Percentiles rank a stretch among this genome's conserved stretches.
Evolutionary conservation across 2,329 filamentous ascomycete genomes (phyloP).

Genomic region (Calonectria pseudoreteaudii): DNA sequence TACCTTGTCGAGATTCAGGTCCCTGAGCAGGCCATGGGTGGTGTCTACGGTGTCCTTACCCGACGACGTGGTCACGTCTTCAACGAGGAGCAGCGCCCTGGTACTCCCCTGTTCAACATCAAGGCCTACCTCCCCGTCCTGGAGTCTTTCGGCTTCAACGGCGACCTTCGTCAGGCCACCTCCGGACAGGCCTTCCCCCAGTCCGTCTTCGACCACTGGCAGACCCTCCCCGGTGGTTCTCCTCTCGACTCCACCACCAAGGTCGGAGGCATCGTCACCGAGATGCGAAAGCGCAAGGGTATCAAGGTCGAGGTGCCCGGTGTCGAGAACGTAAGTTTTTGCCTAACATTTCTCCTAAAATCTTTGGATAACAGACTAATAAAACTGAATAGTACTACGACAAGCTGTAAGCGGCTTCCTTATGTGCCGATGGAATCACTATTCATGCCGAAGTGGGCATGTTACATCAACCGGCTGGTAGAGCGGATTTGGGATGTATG

Average conservation of each 20-base stretch:
- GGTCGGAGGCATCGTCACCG: conserved; percentile 84
- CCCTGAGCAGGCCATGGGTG: conserved; percentile 98
- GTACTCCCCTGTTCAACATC: conserved; percentile 99
- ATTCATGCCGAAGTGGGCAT: conserved; percentile 57
- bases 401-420: conserved; percentile 83
- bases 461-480: conserved; percentile 55
- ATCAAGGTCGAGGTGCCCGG: conserved; percentile 95
- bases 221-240: conserved; percentile 93
- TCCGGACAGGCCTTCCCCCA: conserved; percentile 99
- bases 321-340: conserved; percentile 88
- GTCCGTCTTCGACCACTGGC: conserved; percentile 99
- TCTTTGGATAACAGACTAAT: conserved; percentile 36
- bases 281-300: conserved; percentile 99
- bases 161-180: conserved; percentile 92
- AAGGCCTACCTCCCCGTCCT: conserved; percentile 97
- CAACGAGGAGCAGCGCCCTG: conserved; percentile 96
- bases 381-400: conserved; percentile 82
- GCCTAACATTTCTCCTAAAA: neutral
- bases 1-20: conserved; percentile 99
- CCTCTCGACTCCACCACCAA: conserved; percentile 85
- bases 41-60: conserved; percentile 99
- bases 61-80: conserved; percentile 99
- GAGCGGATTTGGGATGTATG: conserved; percentile 46
- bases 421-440: conserved; percentile 59
- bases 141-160: conserved; percentile 99